Base-by-base conservation (phyloP, 768 basidiomycete genomes). In the Amanita polypyramis region DNA sequence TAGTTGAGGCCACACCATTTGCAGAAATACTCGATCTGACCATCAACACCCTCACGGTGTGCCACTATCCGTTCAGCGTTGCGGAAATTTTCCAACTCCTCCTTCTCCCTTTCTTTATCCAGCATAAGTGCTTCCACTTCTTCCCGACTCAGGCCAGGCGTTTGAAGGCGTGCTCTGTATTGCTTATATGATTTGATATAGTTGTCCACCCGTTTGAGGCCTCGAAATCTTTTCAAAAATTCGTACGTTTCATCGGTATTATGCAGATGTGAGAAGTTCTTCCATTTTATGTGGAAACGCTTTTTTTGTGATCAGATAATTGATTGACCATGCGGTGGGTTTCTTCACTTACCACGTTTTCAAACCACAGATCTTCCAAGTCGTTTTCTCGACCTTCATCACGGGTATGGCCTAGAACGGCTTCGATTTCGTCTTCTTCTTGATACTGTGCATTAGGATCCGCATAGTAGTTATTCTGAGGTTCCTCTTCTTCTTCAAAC, bases 271-370 rank as follows among this genome's bases (percentile, higher is more conserved):
- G 93, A 96, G 65, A 93, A 98, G 56, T 81, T 82, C 66, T 98
- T 97, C 96, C 96, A 99, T 66, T 99, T 99, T 73, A 99, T 93
- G 62, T 97, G 92, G 72, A 86, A 99, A 44, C 93, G 92, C 93
- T 96, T 60, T 8, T 36, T 15, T 30, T 27, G 11, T n/a, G 27
- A 47, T 47, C 12, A 2, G 55, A 51, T 5, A 15, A 10, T 19
- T 7, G 14, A n/a, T 45, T 20, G 47, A 47, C 36, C 25, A 34
- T 11, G 50, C 51, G 38, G 48, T 44, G 40, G 51, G 47, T 23
- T 14, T 9, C n/a, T 45, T 23, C 19, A 63, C 75, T 47, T 63
- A 92, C 93, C 56, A 95, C 76, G 60, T 96, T 96, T 55, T 82
- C 81, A 51, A 82, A 84, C 76, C 90, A 95, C 40, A 86, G 63